Evolutionary conservation across 1,139 yeast species (phyloP), one percentile per base, ranked within the genome.

Genomic region (Pichia sp.): DNA sequence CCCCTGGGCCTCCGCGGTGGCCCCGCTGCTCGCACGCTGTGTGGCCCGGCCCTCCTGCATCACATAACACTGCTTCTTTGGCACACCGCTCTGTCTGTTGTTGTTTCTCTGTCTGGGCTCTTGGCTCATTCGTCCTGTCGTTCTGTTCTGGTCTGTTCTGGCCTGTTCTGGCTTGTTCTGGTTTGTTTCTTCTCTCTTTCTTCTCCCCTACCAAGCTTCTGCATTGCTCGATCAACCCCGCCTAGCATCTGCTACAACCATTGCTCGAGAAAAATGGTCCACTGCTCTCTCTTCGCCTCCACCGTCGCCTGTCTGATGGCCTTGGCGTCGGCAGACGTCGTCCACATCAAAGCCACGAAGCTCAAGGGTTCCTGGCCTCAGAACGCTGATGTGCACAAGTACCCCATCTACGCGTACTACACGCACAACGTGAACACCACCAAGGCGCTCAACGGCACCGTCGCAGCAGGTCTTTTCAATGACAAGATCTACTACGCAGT

Each of bases 321-420:
- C 3, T 16, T 43, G 5, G 51, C 34, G 10, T 31, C 41, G 2
- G 53, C 53, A 6, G 52, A 50, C 19, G 60, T 44, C 44, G 45
- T 61, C 39, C 58, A 57, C 34, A 37, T 61, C 41, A 58, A 59
- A 16, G 62, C 62, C 7, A 36, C 48, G 16, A 60, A 69, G n/a
- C 56, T 60, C 21, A 61, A 66, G 40, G 74, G 74, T n/a, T 50
- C 55, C 31, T 51, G 61, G n/a, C 58, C 55, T 28, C 52, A 52
- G n/a, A 53, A 55, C 8, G 61, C 70, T 4, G 41, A 53, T 12
- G 45, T 46, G 18, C 60, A 56, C 3, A 60, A 58, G 3, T 44
- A 43, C 10, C 62, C 68, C 3, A 54, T 54, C 13, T 51, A 47
- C 22, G 53, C 28, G 21, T 50, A 50, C 22, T 46, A 48, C 31